A percentile compares a stretch with the other conserved stretches of the same genome.
Conservation (phyloP, 345 rosid genomes). For the Excoecaria cochinchinensis region DNA sequence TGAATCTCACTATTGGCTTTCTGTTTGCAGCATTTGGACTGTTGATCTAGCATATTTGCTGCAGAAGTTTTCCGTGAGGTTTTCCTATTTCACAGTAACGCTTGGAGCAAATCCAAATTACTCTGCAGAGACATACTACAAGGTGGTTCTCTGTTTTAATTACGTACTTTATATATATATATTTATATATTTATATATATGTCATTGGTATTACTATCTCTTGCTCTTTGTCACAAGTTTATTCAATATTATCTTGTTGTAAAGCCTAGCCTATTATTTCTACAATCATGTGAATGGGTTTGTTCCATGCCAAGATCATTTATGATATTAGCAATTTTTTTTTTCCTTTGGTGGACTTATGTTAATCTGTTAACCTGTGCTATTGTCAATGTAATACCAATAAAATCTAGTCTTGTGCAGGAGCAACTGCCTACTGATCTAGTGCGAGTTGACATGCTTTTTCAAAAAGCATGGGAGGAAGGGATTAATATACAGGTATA, state of each 20-base stretch:
- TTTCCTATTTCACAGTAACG: conserved; percentile 84
- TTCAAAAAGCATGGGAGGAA: conserved; percentile 60
- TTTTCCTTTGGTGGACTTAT: neutral
- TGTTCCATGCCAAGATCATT: neutral
- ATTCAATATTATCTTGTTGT: neutral
- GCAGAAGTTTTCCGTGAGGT: conserved; percentile 67
- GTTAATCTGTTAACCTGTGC: neutral
- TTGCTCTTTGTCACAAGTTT: neutral
- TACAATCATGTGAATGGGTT: neutral
- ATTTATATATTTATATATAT: no score
- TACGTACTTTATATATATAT: no score
- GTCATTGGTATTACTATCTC: neutral
- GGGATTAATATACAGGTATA: conserved; percentile 78
- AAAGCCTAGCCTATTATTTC: neutral
- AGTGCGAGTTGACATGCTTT: conserved; percentile 76
- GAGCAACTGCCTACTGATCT: conserved; percentile 89
- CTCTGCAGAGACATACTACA: conserved; percentile 78
- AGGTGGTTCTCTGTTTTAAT: conserved; percentile 43
- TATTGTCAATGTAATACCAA: conserved; percentile 7
- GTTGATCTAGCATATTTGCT: conserved; percentile 84
- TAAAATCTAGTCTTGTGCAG: conserved; percentile 36
- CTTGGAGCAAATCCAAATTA: conserved; percentile 87
- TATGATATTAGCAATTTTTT: neutral
- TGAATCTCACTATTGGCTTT: conserved; percentile 18
- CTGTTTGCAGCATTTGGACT: conserved; percentile 74